These are phyloP conservation scores for Hypomyces perniciosus DNA, from an alignment of 2,329 filamentous ascomycete species.

Conservation along the genomic window DNA sequence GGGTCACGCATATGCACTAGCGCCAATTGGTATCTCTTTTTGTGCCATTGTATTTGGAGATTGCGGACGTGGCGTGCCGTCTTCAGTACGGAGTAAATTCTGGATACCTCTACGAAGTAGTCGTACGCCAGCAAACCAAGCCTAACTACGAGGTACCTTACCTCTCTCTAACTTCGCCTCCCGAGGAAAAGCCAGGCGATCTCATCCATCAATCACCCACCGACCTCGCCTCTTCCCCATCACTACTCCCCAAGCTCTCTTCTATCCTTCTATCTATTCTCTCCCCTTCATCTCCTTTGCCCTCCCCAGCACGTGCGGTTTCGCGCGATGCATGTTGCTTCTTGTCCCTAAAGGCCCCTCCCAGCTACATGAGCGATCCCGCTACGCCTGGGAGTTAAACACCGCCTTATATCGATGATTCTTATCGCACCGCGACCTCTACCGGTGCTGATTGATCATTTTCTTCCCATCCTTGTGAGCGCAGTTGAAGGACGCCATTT, in stretches of 20 bases:
- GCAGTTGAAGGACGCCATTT: not conserved
- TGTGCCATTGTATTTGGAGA: too few species aligned
- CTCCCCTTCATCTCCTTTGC: not conserved
- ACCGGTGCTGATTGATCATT: not conserved
- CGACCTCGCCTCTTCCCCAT: slow-evolving; percentile 1
- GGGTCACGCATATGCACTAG: too few species aligned
- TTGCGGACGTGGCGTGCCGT: too few species aligned
- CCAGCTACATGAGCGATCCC: slow-evolving; percentile 3
- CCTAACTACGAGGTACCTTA: too few species aligned
- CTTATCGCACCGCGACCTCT: slow-evolving; percentile 4
- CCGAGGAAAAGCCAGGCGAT: slow-evolving; percentile 6
- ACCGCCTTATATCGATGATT: slow-evolving; percentile 3
- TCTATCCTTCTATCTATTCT: not conserved
- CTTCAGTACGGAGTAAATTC: too few species aligned
- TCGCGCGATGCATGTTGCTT: slow-evolving; percentile 9
- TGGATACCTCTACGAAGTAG: too few species aligned
- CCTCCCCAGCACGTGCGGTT: not conserved
- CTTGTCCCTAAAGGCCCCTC: slow-evolving; percentile 4
- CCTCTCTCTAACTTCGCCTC: slow-evolving; percentile 6
- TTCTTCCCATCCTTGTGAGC: not conserved
- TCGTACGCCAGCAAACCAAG: too few species aligned
- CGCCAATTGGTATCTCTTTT: too few species aligned
- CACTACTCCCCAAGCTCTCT: not conserved
- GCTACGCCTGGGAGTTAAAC: not conserved
- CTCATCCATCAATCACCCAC: not conserved